phyloP scores from a whole-genome alignment of 108 stramenopile genomes.

The Fragilariopsis cylindrus region DNA sequence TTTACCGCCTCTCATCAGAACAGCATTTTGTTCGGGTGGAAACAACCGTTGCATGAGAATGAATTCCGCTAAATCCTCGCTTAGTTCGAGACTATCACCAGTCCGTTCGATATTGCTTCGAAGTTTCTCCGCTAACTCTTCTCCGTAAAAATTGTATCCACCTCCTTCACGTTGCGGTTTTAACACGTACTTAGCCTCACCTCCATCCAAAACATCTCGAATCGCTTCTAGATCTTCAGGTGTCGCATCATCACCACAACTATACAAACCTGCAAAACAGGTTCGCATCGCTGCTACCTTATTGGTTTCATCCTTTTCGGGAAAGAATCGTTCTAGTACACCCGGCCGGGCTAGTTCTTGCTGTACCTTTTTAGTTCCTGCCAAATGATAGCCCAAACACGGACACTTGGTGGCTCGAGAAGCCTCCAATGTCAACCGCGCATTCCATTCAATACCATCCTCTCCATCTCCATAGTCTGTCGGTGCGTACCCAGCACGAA shows the following conservation, averaged over 20 bases:
- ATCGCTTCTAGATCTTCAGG: slow-evolving; percentile 68
- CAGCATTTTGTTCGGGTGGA: slow-evolving; percentile 73
- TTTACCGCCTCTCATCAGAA: slow-evolving; percentile 66
- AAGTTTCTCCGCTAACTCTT: slow-evolving; percentile 64
- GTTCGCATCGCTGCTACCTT: slow-evolving; percentile 50
- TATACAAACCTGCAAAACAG: slow-evolving; percentile 82
- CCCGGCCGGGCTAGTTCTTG: slow-evolving; percentile 89
- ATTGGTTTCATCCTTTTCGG: slow-evolving; percentile 34
- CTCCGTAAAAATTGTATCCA: slow-evolving; percentile 96
- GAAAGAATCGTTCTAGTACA: slow-evolving; percentile 85
- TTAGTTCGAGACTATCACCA: slow-evolving; percentile 21
- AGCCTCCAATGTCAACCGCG: slow-evolving; percentile 77
- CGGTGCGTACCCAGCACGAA: slow-evolving; percentile 96
- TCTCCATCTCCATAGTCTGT: slow-evolving; percentile 86
- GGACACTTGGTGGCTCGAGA: slow-evolving; percentile 94
- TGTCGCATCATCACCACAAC: slow-evolving; percentile 73
- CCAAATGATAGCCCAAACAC: slow-evolving; percentile 90
- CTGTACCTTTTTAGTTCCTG: slow-evolving; percentile 98
- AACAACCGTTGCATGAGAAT: slow-evolving; percentile 89
- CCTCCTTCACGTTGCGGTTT: slow-evolving; percentile 99
- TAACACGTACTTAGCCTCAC: slow-evolving; percentile 78
- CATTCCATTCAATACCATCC: slow-evolving; percentile 89
- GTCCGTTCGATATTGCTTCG: slow-evolving; percentile 44
- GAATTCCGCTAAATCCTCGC: slow-evolving; percentile 65
- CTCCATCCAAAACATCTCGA: slow-evolving; percentile 63